Evolutionary conservation across 2,329 filamentous ascomycete species (phyloP).

Genomic region (Paramyrothecium roridum): DNA sequence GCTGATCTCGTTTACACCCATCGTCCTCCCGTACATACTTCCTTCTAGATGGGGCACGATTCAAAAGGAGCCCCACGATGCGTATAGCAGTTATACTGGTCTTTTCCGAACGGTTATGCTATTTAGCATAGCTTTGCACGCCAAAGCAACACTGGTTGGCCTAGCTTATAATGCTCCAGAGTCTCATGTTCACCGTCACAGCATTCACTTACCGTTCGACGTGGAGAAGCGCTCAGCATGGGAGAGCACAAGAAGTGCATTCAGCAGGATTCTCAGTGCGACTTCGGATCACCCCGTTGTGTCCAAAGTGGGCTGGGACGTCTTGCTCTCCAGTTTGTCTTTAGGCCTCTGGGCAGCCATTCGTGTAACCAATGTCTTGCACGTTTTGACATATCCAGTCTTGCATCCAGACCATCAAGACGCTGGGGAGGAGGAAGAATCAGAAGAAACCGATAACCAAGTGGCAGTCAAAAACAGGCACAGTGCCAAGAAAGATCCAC

Average conservation of each 20-base stretch:
- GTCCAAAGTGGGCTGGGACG: conserved; percentile 55
- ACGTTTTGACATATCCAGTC: conserved; percentile 39
- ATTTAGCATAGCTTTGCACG: conserved; percentile 40
- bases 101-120: conserved; percentile 46
- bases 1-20: conserved; percentile 39
- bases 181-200: conserved; percentile 46
- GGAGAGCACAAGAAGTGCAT: conserved; percentile 41
- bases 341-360: conserved; percentile 57
- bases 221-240: conserved; percentile 37
- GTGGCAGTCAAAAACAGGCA: neutral
- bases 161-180: conserved; percentile 45
- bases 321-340: conserved; percentile 50
- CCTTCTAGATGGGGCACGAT: conserved; percentile 47
- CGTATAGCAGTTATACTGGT: conserved; percentile 36
- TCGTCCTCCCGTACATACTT: conserved; percentile 43
- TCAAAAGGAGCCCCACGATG: conserved; percentile 33
- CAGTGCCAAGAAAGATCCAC: neutral
- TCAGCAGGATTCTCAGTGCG: conserved; percentile 44
- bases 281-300: conserved; percentile 56
- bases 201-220: conserved; percentile 41
- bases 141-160: conserved; percentile 37
- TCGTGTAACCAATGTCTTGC: conserved; percentile 44
- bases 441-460: neutral
- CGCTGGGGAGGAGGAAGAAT: neutral
- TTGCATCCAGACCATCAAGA: conserved; percentile 27